A percentile compares a stretch with the other conserved stretches of the same genome.
Evolutionary conservation across 2,329 filamentous ascomycete species (phyloP).

Genomic region (Diaporthe citri): DNA sequence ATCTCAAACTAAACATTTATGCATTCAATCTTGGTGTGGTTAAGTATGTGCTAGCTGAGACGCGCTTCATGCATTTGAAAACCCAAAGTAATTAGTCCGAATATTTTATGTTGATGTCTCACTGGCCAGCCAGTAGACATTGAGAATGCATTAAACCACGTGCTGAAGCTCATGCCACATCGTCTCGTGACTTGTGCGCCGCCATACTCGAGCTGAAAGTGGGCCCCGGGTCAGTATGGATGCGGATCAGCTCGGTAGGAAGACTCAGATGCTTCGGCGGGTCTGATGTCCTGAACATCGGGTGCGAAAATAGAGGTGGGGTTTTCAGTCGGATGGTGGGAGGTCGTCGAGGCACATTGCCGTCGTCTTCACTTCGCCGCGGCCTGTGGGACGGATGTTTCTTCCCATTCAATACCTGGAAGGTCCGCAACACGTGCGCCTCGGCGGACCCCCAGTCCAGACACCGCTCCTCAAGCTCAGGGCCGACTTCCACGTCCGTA

Average conservation of each 20-base stretch:
- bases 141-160: not conserved
- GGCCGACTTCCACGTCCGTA: not conserved
- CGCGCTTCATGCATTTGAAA: too few relatives aligned
- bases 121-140: not conserved
- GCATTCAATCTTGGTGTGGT: not conserved
- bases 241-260: slow-evolving; percentile 31
- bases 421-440: slow-evolving; percentile 34
- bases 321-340: slow-evolving; percentile 34
- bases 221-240: not conserved
- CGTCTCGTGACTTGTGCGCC: not conserved
- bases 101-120: not conserved
- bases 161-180: not conserved
- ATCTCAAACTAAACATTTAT: not conserved
- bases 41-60: not conserved
- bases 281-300: slow-evolving; percentile 26
- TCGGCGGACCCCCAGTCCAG: slow-evolving; percentile 32
- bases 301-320: slow-evolving; percentile 37
- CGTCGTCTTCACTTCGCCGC: not conserved
- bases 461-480: not conserved
- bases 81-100: not conserved
- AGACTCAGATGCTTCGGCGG: slow-evolving; percentile 32
- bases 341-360: not conserved
- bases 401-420: slow-evolving; percentile 29
- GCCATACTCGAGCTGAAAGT: not conserved
- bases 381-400: slow-evolving; percentile 5